Base-by-base conservation (phyloP, 2,329 filamentous ascomycete genomes). In the Fusarium ambrosium region DNA sequence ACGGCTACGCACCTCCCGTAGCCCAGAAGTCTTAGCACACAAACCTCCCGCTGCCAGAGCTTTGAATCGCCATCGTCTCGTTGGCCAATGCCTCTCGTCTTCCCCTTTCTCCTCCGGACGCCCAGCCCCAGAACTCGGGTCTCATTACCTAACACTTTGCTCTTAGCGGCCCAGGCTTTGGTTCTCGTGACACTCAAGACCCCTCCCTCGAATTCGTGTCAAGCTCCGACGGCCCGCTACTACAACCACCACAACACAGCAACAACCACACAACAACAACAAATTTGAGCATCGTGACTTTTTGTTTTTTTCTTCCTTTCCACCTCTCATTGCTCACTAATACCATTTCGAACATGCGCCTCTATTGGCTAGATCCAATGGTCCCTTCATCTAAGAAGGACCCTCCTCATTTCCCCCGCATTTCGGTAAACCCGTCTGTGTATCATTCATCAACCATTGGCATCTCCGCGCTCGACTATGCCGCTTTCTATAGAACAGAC, bases 101-200 rank as follows among this genome's bases (percentile, higher is more conserved):
- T 53, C 72, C 72, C 72, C 69, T 74, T 75, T 70, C 55, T 32
- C 24, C 37, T 70, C 48, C 22, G 36, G 34, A 45, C 34, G 60
- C 39, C 68, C 43, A 71, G 69, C 64, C 71, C 64, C 59, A 45
- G 66, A 55, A 62, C 60, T 66, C 66, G 56, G 71, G 56, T 59
- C 36, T 64, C 64, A 72, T 78, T 78, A 78, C 72, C 69, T 78
- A 78, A 79, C 61, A 20, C 56, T 78, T 79, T 75, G 66, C 72
- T 71, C 62, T 68, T 77, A 77, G 76, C 71, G 75, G 73, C 68
- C 72, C 68, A 55, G 36, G 53, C 69, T 29, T 29, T 61, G 45
- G 43, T 51, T 72, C 72, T 73, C 76, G 66, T 69, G 72, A 75
- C 72, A 41, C 62, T 29, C 66, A 34, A 58, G 70, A 41, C 63